These are phyloP conservation scores for Nannizziopsis arthrosporioides DNA, from an alignment of 2,329 filamentous ascomycete genomes.

Conservation along the genomic window DNA sequence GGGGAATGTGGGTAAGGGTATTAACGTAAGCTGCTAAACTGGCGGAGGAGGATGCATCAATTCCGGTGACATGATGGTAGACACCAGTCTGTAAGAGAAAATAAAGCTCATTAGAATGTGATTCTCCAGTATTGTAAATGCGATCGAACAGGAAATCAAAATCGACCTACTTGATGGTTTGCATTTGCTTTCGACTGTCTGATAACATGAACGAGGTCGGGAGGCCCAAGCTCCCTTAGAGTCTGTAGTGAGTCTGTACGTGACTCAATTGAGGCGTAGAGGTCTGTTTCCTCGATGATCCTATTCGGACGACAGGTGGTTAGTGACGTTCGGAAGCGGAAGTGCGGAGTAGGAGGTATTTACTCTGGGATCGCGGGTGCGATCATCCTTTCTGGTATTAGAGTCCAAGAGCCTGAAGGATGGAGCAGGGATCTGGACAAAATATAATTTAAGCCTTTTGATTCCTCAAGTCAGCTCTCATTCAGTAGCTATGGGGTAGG, in stretches of 20 bases:
- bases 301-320: constrained; percentile 38
- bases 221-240: constrained; percentile 85
- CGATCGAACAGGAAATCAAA: neutral
- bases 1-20: constrained; percentile 81
- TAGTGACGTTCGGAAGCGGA: neutral
- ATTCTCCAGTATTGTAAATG: neutral
- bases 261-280: constrained; percentile 74
- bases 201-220: constrained; percentile 87
- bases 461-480: no score
- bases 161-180: constrained; percentile 42
- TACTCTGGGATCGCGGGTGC: constrained; percentile 67
- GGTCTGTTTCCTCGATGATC: constrained; percentile 83
- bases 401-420: no score
- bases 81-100: constrained; percentile 56
- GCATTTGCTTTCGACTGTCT: constrained; percentile 56
- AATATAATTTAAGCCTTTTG: no score
- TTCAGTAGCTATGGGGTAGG: no score
- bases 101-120: neutral
- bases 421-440: no score
- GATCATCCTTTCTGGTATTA: constrained; percentile 38
- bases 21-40: constrained; percentile 98
- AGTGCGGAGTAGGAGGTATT: constrained; percentile 23
- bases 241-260: constrained; percentile 78
- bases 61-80: constrained; percentile 94
- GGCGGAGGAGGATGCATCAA: constrained; percentile 93